A percentile compares a stretch with the other conserved stretches of the same genome.
These are phyloP conservation scores for Parsonsia alboflavescens DNA, from an alignment of 257 asterid species.

Conservation along the genomic window DNA sequence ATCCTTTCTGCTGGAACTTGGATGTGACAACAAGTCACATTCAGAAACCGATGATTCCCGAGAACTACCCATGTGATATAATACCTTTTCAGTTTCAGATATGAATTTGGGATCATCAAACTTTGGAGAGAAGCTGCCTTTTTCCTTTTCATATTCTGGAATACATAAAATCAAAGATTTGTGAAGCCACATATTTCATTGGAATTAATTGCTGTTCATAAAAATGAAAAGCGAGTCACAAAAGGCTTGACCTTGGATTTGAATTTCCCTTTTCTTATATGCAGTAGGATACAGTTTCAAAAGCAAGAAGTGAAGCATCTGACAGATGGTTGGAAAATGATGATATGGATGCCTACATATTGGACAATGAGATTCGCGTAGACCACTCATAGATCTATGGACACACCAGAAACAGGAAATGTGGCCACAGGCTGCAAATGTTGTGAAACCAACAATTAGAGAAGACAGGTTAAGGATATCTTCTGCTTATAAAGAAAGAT, in stretches of 20 bases:
- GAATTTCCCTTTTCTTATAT: constrained; percentile 38
- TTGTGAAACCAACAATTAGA: constrained; percentile 2
- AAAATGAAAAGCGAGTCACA: constrained; percentile 5
- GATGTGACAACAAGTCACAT: background rate
- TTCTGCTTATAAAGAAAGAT: constrained; percentile 3
- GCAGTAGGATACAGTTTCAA: constrained; percentile 38
- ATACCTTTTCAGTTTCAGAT: background rate
- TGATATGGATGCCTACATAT: constrained; percentile 42
- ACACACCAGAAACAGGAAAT: constrained; percentile 60
- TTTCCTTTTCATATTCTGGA: constrained; percentile 18
- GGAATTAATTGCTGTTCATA: background rate
- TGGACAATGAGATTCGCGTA: constrained; percentile 45
- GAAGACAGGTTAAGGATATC: background rate
- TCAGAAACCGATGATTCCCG: constrained; percentile 2
- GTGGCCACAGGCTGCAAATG: constrained; percentile 51
- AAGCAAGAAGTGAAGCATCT: constrained; percentile 45
- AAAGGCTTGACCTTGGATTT: constrained; percentile 36
- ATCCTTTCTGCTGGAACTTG: background rate
- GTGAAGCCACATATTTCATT: background rate
- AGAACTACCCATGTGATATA: constrained; percentile 6
- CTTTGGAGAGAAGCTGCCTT: constrained; percentile 14
- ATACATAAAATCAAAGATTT: constrained; percentile 7
- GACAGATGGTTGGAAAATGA: constrained; percentile 48
- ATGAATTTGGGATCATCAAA: constrained; percentile 2
- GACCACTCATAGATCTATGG: constrained; percentile 36